Evolutionary conservation across 192 early-diverging fungal species (phyloP).

Genomic region (Podila epigama): DNA sequence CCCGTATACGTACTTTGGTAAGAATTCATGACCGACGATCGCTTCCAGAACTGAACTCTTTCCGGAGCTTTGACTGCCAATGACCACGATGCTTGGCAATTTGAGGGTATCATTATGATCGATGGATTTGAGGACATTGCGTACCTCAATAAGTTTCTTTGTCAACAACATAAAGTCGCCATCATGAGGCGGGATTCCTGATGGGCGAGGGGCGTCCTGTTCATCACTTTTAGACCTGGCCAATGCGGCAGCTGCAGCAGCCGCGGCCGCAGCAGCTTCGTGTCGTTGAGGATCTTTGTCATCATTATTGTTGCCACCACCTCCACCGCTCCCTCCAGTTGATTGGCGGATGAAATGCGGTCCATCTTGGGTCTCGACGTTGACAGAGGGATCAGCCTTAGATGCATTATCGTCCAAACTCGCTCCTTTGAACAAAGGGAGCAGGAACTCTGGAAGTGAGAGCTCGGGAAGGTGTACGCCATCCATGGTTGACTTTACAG

Average conservation of each 20-base stretch:
- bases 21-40: constrained; percentile 85
- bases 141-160: constrained; percentile 93
- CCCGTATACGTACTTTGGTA: constrained; percentile 72
- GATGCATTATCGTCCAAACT: constrained; percentile 45
- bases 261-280: constrained; percentile 45
- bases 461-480: constrained; percentile 43
- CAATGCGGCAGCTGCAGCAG: constrained; percentile 51
- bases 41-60: constrained; percentile 89
- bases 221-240: constrained; percentile 44
- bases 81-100: constrained; percentile 89
- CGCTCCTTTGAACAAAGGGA: constrained; percentile 49
- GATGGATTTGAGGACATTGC: constrained; percentile 91
- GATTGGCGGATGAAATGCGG: constrained; percentile 42
- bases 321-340: constrained; percentile 14
- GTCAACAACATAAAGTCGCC: constrained; percentile 88
- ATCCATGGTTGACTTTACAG: constrained; percentile 43
- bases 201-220: constrained; percentile 55
- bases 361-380: constrained; percentile 27
- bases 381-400: background rate
- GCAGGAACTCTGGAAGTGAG: constrained; percentile 38
- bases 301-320: constrained; percentile 30
- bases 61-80: constrained; percentile 86
- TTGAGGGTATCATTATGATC: constrained; percentile 77
- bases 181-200: constrained; percentile 64
- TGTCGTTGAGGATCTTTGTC: constrained; percentile 22